Percentiles rank a stretch among this genome's conserved stretches.
These are phyloP conservation scores for Magnaporthiopsis rhizophila DNA, from an alignment of 2,329 filamentous ascomycete genomes.

Conservation along the genomic window DNA sequence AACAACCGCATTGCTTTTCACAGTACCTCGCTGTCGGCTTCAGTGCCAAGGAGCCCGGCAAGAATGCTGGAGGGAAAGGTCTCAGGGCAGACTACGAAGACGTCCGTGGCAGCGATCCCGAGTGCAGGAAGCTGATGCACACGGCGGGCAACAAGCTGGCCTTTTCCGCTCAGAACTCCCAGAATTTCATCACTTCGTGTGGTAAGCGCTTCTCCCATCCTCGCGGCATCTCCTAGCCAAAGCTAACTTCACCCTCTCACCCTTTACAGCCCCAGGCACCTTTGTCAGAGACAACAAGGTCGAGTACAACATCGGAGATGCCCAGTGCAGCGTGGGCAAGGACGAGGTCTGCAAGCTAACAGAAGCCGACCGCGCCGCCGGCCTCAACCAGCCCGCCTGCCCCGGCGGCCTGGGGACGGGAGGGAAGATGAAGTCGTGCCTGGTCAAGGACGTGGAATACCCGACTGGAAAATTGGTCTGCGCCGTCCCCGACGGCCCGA, in stretches of 20 bases:
- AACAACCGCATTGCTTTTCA: too few species aligned
- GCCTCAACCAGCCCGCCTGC: conserved; percentile 37
- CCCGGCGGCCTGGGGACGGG: conserved; percentile 31
- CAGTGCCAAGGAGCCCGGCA: conserved; percentile 28
- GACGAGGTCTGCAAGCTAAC: conserved; percentile 36
- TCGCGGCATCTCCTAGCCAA: not conserved
- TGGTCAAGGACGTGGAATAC: conserved; percentile 41
- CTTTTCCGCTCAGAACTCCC: conserved; percentile 40
- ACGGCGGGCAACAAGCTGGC: conserved; percentile 20
- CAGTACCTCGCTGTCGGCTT: conserved; percentile 31
- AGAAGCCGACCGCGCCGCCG: conserved; percentile 25
- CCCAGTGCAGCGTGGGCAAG: conserved; percentile 35
- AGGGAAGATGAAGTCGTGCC: conserved; percentile 24
- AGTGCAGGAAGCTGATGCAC: conserved; percentile 39
- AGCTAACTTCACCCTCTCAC: conserved; percentile 8
- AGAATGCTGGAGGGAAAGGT: conserved; percentile 38
- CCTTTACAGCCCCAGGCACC: conserved; percentile 18
- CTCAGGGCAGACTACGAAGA: conserved; percentile 38
- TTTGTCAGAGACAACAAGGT: conserved; percentile 42
- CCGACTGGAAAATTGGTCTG: conserved; percentile 31
- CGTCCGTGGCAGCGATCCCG: conserved; percentile 27
- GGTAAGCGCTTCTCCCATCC: conserved; percentile 17
- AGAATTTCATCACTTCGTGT: conserved; percentile 43
- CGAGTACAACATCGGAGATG: conserved; percentile 43
- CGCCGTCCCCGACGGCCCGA: not conserved